A percentile compares a stretch with the other conserved stretches of the same genome.
These are phyloP conservation scores for Diaporthe sp. DNA, from an alignment of 2,329 filamentous ascomycete species.

Conservation along the genomic window DNA sequence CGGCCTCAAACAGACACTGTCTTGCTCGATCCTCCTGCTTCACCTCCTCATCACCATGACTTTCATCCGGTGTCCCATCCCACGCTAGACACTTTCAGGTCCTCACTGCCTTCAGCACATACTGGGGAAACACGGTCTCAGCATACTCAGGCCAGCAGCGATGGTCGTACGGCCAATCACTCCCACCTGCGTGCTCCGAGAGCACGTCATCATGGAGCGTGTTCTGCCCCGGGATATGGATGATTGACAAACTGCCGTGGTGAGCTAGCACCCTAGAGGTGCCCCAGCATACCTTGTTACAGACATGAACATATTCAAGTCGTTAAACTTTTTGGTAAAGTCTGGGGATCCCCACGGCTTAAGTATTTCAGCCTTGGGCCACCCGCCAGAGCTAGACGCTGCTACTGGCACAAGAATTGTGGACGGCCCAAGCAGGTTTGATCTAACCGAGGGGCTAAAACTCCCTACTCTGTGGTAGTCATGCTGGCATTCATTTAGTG, in stretches of 20 bases:
- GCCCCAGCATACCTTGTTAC: not conserved
- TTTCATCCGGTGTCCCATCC: not conserved
- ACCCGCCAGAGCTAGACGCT: no score
- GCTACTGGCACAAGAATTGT: no score
- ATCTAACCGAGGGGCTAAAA: no score
- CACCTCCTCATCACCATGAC: not conserved
- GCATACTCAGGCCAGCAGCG: not conserved
- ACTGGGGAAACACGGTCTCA: not conserved
- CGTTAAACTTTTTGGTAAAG: not conserved
- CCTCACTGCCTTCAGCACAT: not conserved
- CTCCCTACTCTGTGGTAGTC: no score
- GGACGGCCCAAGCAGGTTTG: no score
- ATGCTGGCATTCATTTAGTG: no score
- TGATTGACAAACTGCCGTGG: not conserved
- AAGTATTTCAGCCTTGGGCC: no score
- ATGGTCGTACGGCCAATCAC: not conserved
- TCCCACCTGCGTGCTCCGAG: not conserved
- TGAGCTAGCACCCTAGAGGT: not conserved
- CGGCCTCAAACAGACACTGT: no score
- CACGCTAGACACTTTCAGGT: not conserved
- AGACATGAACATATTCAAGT: not conserved
- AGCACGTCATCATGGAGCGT: constrained; percentile 1
- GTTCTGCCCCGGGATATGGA: not conserved
- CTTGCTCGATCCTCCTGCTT: not conserved
- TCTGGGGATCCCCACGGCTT: no score